Evolutionary conservation across 192 early-diverging fungal genomes (phyloP).

Genomic region (Linnemannia elongata): DNA sequence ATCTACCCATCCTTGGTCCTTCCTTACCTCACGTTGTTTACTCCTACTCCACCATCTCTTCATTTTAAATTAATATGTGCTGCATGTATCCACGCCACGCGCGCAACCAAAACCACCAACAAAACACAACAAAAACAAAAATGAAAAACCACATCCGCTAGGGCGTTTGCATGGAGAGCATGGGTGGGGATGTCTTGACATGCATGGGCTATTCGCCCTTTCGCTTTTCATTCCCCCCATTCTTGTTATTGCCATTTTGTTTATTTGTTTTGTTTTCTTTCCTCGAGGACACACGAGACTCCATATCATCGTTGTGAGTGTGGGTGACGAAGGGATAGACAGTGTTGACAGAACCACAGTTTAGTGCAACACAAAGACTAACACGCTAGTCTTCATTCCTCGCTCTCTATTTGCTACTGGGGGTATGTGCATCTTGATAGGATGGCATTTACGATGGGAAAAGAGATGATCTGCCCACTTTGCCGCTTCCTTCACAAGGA

Average conservation of each 20-base stretch:
- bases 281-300: not conserved
- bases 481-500: constrained; percentile 55
- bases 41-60: not conserved
- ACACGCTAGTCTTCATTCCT: not conserved
- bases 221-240: not conserved
- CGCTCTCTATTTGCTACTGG: not conserved
- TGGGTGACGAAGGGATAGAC: not conserved
- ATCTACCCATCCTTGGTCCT: not conserved
- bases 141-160: constrained; percentile 7
- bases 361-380: not conserved
- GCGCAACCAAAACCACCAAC: constrained; percentile 2
- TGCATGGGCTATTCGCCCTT: not conserved
- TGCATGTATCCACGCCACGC: constrained; percentile 7
- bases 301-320: not conserved
- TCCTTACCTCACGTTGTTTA: not conserved
- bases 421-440: constrained; percentile 7
- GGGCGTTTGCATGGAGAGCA: not conserved
- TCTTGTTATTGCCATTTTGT: not conserved
- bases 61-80: constrained; percentile 4
- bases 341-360: not conserved
- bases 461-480: constrained; percentile 55
- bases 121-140: constrained; percentile 6
- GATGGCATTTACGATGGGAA: constrained; percentile 49
- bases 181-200: not conserved
- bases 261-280: not conserved